These are phyloP conservation scores for Collybiopsis confluens DNA, from an alignment of 768 basidiomycete genomes.

Conservation along the genomic window DNA sequence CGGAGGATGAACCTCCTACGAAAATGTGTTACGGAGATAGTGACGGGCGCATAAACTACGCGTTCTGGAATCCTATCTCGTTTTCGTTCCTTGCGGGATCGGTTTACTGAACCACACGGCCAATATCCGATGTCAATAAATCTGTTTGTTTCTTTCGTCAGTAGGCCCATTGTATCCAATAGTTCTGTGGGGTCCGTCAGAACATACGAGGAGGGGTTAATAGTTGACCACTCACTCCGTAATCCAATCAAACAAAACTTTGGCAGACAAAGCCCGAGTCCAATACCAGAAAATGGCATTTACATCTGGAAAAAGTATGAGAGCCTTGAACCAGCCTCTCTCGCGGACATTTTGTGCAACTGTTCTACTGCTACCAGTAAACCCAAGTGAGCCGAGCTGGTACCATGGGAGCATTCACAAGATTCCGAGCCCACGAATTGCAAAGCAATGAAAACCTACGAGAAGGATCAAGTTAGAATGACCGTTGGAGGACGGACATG, in stretches of 20 bases:
- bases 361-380: too few relatives aligned
- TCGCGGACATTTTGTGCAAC: too few relatives aligned
- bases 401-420: too few relatives aligned
- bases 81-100: slow-evolving; percentile 8
- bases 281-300: slow-evolving; percentile 17
- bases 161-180: slow-evolving; percentile 17
- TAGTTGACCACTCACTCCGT: slow-evolving; percentile 2
- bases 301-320: too few relatives aligned
- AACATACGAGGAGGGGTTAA: too few relatives aligned
- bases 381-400: too few relatives aligned
- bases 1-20: slow-evolving; percentile 34
- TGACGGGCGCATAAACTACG: slow-evolving; percentile 32
- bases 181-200: slow-evolving; percentile 16
- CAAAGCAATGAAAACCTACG: too few relatives aligned
- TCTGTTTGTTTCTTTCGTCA: neutral
- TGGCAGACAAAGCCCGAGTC: slow-evolving; percentile 21
- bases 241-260: slow-evolving; percentile 41
- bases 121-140: too few relatives aligned
- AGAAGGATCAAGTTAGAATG: too few relatives aligned
- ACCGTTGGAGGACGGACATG: too few relatives aligned
- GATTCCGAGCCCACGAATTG: too few relatives aligned
- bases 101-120: slow-evolving; percentile 2
- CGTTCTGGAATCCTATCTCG: slow-evolving; percentile 30
- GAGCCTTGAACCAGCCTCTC: too few relatives aligned
- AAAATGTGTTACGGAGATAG: slow-evolving; percentile 19